These are phyloP conservation scores for Neckera pumila DNA, from an alignment of 225 moss, liverwort and hornwort species.

Conservation along the genomic window DNA sequence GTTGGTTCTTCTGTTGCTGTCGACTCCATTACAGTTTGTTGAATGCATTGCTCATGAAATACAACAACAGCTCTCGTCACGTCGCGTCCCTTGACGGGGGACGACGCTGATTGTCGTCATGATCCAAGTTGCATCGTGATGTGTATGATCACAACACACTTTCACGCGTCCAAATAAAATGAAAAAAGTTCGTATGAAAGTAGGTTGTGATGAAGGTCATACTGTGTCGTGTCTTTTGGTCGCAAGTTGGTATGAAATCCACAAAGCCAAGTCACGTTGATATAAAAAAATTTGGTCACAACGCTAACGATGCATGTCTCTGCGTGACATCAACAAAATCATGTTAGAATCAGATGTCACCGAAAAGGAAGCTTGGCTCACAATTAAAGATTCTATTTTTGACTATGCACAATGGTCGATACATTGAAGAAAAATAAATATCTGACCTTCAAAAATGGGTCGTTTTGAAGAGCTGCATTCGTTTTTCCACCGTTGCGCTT, in stretches of 20 bases:
- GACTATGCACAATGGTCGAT: neutral
- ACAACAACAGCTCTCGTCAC: neutral
- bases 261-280: neutral
- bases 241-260: neutral
- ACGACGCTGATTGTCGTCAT: neutral
- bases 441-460: conserved; percentile 10
- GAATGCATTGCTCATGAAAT: neutral
- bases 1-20: neutral
- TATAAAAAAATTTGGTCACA: neutral
- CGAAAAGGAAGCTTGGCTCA: no score
- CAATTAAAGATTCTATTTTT: neutral
- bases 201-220: neutral
- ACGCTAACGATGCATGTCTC: neutral
- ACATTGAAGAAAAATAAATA: neutral
- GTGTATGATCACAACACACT: neutral
- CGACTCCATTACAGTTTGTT: neutral
- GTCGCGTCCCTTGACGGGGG: neutral
- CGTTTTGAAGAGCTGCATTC: neutral
- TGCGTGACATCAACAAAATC: neutral
- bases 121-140: neutral
- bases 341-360: neutral
- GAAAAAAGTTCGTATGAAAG: neutral
- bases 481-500: neutral
- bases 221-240: neutral
- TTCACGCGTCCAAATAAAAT: neutral